Conservation (phyloP, 371 early-diverging fungal species). For the Mucor piriformis region DNA sequence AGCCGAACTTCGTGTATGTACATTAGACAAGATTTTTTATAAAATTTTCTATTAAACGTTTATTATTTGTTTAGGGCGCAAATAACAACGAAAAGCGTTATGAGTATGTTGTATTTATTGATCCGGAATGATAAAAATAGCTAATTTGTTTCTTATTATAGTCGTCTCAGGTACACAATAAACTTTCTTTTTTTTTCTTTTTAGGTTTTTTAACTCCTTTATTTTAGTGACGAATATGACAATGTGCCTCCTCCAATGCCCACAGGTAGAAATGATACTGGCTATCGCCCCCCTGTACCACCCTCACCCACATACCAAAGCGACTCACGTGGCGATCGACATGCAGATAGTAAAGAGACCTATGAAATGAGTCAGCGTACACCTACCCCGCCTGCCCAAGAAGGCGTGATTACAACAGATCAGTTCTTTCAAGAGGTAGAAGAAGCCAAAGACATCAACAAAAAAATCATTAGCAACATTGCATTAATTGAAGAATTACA, state of each 20-base stretch:
- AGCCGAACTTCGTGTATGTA: slow-evolving; percentile 49
- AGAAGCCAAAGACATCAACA: slow-evolving; percentile 69
- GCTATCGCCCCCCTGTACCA: slow-evolving; percentile 45
- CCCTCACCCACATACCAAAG: slow-evolving; percentile 44
- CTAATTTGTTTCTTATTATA: slow-evolving; percentile 8
- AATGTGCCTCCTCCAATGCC: slow-evolving; percentile 48
- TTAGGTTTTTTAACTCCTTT: neutral
- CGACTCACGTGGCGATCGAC: slow-evolving; percentile 33
- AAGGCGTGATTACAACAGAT: slow-evolving; percentile 43
- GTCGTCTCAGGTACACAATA: slow-evolving; percentile 42
- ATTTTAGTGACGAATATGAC: slow-evolving; percentile 45
- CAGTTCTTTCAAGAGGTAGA: slow-evolving; percentile 59
- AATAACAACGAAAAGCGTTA: slow-evolving; percentile 44
- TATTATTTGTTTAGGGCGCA: slow-evolving; percentile 19
- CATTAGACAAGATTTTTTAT: neutral
- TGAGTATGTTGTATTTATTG: slow-evolving; percentile 37
- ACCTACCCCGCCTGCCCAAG: neutral
- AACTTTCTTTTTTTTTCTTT: neutral
- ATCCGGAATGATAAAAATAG: neutral
- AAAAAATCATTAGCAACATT: slow-evolving; percentile 64
- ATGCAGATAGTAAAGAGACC: slow-evolving; percentile 43
- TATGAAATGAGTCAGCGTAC: slow-evolving; percentile 48
- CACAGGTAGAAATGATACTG: slow-evolving; percentile 27
- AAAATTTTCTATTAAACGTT: neutral
- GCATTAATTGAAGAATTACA: slow-evolving; percentile 71